Evolutionary conservation across 2,329 filamentous ascomycete species (phyloP).

Genomic region (Incumbomyces lentus): DNA sequence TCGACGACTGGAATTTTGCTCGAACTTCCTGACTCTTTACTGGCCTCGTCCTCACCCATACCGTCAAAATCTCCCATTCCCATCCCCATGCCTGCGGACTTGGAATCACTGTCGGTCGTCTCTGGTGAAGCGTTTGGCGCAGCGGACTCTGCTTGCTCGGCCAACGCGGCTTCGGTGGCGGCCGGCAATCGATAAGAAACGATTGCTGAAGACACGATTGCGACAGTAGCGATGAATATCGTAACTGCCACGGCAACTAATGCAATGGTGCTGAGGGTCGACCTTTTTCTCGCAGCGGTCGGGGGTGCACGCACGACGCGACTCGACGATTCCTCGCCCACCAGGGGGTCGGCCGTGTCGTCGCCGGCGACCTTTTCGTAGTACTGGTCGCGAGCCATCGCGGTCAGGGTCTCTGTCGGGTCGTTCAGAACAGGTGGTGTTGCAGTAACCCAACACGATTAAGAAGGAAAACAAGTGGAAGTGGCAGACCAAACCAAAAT

Average conservation of each 20-base stretch:
- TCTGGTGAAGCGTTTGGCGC: neutral
- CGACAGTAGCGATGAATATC: conserved; percentile 3
- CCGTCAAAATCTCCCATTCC: conserved; percentile 2
- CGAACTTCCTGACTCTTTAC: neutral
- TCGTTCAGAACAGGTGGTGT: no score
- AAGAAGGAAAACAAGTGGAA: no score
- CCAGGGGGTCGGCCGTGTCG: conserved; percentile 3
- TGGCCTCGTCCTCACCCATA: neutral
- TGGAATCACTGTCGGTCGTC: neutral
- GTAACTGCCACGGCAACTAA: neutral
- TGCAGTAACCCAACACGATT: no score
- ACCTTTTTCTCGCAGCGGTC: neutral
- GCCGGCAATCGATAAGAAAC: conserved; percentile 6
- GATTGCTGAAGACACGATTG: conserved; percentile 1
- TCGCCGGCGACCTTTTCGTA: conserved; percentile 11
- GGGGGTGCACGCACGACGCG: neutral
- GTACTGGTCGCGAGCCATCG: conserved; percentile 7
- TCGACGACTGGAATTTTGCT: neutral
- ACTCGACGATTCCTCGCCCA: neutral
- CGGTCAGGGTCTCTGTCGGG: neutral
- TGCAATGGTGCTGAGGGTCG: neutral
- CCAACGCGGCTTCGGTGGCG: conserved; percentile 2
- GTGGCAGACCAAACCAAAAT: no score
- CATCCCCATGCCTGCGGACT: neutral
- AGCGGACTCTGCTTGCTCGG: neutral